These are phyloP conservation scores for Podaxis sp. DNA, from an alignment of 768 basidiomycete genomes.

Conservation along the genomic window DNA sequence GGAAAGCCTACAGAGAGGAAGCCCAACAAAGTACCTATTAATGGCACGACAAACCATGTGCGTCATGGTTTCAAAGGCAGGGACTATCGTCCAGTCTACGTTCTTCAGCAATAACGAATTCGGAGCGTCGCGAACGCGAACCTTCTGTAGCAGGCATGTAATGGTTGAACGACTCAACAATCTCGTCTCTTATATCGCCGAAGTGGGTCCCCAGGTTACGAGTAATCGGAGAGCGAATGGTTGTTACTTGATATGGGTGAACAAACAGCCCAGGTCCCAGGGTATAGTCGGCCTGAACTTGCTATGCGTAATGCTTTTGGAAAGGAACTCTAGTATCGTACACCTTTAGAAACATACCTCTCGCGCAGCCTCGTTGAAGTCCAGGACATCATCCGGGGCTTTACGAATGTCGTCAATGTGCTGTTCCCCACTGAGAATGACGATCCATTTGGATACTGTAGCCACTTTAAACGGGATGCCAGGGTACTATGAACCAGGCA, in stretches of 20 bases:
- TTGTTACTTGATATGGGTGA: constrained; percentile 31
- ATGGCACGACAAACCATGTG: constrained; percentile 38
- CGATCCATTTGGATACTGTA: constrained; percentile 29
- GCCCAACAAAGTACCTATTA: constrained; percentile 38
- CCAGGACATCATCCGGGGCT: constrained; percentile 29
- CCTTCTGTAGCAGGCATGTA: constrained; percentile 2
- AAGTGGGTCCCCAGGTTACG: constrained; percentile 31
- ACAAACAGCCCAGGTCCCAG: constrained; percentile 25
- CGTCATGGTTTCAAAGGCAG: constrained; percentile 25
- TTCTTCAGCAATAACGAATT: too few species aligned
- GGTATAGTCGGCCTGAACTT: constrained; percentile 15
- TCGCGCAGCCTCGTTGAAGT: constrained; percentile 11
- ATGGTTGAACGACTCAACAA: constrained; percentile 38
- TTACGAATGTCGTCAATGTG: constrained; percentile 33
- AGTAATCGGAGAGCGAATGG: constrained; percentile 30
- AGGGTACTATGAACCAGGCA: constrained; percentile 17
- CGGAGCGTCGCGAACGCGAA: background rate
- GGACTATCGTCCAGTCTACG: constrained; percentile 41
- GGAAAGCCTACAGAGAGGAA: constrained; percentile 15
- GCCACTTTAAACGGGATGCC: constrained; percentile 26
- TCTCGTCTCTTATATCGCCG: constrained; percentile 43
- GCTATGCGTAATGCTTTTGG: too few species aligned
- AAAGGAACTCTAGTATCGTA: too few species aligned
- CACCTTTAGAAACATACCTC: constrained; percentile 14
- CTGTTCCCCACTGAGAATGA: constrained; percentile 28